These are phyloP conservation scores for Phytopythium helicoides DNA, from an alignment of 352 stramenopile genomes.

Conservation along the genomic window DNA sequence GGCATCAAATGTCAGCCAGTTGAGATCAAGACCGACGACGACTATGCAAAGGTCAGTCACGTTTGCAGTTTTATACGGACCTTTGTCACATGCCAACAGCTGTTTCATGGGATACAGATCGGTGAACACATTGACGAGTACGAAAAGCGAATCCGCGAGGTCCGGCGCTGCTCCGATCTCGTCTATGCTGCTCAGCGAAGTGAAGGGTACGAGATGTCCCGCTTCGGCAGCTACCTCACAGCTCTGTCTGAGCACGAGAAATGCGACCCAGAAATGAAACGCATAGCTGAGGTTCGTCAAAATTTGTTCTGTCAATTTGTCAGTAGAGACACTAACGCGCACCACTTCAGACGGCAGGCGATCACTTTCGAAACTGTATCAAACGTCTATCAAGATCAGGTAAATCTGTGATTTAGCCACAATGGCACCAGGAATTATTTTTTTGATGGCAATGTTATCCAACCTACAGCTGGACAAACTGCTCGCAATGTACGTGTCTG, in stretches of 20 bases:
- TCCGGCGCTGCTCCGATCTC: conserved; percentile 79
- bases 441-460: no score
- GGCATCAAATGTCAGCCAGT: conserved; percentile 79
- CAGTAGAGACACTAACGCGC: no score
- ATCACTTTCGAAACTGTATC: conserved; percentile 86
- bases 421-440: not conserved
- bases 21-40: conserved; percentile 85
- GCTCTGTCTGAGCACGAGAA: conserved; percentile 76
- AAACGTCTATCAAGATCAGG: conserved; percentile 86
- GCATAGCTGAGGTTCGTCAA: conserved; percentile 50
- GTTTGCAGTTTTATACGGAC: not conserved
- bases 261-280: conserved; percentile 68
- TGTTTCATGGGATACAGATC: conserved; percentile 43
- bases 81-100: not conserved
- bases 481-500: conserved; percentile 84
- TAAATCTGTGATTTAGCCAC: conserved; percentile 13
- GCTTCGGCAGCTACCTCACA: conserved; percentile 83
- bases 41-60: conserved; percentile 72
- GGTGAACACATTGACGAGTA: conserved; percentile 86
- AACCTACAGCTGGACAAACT: conserved; percentile 66
- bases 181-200: conserved; percentile 76
- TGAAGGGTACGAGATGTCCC: conserved; percentile 85
- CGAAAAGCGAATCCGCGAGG: conserved; percentile 77
- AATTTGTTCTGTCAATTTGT: not conserved
- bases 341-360: conserved; percentile 47